A percentile compares a stretch with the other conserved stretches of the same genome.
Evolutionary conservation across 345 rosid genomes (phyloP).

Genomic region (Reutealis trisperma): DNA sequence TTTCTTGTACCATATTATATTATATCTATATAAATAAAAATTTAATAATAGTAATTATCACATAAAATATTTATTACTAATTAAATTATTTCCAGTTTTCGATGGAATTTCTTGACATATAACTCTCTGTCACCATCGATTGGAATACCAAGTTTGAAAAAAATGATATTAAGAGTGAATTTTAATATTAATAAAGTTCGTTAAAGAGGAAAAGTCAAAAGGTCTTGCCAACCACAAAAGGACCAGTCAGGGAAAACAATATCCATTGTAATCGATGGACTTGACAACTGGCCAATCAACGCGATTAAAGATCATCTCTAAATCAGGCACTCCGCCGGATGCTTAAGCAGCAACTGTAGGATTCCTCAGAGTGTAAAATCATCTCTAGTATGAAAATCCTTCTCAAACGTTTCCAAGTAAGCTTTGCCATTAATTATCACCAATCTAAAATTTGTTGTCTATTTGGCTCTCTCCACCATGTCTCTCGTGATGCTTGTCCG

Average conservation of each 20-base stretch:
- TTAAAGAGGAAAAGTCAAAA: neutral
- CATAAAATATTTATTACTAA: no score
- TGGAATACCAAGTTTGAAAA: no score
- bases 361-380: slow-evolving; percentile 33
- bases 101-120: no score
- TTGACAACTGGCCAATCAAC: slow-evolving; percentile 36
- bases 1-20: no score
- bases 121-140: no score
- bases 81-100: no score
- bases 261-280: slow-evolving; percentile 10
- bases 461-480: slow-evolving; percentile 21
- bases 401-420: slow-evolving; percentile 23
- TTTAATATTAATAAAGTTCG: neutral
- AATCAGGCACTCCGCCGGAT: slow-evolving; percentile 33
- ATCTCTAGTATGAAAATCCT: slow-evolving; percentile 30
- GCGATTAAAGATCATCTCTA: slow-evolving; percentile 35
- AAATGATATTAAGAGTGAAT: no score
- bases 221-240: slow-evolving; percentile 35
- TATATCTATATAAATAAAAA: no score
- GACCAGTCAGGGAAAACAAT: slow-evolving; percentile 37
- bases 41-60: no score
- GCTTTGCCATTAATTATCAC: slow-evolving; percentile 21
- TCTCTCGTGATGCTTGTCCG: slow-evolving; percentile 30
- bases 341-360: slow-evolving; percentile 32
- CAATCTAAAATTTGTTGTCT: slow-evolving; percentile 25